Conservation (phyloP, 2,329 filamentous ascomycete species). For the Neodidymelliopsis sp. region DNA sequence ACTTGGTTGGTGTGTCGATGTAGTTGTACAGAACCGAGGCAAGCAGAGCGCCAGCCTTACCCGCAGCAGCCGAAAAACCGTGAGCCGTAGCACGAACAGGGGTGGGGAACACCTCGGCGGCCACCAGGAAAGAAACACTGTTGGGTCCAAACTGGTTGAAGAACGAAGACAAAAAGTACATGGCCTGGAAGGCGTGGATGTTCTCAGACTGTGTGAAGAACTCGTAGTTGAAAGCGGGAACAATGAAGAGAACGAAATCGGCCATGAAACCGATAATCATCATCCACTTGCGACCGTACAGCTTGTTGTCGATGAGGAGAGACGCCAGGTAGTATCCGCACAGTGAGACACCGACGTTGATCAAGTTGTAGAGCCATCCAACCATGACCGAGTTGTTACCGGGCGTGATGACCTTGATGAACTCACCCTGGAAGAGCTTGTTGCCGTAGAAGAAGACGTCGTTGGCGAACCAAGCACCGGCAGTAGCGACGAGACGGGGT, state of each 20-base stretch:
- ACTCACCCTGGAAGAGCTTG: constrained; percentile 94
- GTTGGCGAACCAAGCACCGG: constrained; percentile 92
- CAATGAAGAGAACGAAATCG: constrained; percentile 91
- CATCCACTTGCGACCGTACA: constrained; percentile 96
- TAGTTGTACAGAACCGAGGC: constrained; percentile 95
- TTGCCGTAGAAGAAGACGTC: constrained; percentile 99
- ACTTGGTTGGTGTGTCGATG: constrained; percentile 83
- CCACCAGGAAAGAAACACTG: constrained; percentile 93
- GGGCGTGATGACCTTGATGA: constrained; percentile 82
- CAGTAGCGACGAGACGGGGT: constrained; percentile 83
- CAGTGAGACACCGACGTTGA: constrained; percentile 88
- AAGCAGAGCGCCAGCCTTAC: constrained; percentile 86
- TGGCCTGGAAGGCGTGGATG: constrained; percentile 91
- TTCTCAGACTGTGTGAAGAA: constrained; percentile 78
- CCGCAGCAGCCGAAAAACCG: constrained; percentile 90
- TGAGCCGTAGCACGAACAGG: constrained; percentile 92
- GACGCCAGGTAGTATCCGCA: constrained; percentile 90
- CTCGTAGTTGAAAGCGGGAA: constrained; percentile 86
- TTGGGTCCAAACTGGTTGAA: constrained; percentile 99
- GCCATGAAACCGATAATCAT: constrained; percentile 92
- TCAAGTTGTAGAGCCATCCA: constrained; percentile 89
- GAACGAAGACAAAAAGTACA: constrained; percentile 98
- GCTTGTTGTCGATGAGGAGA: constrained; percentile 91
- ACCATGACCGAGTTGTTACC: constrained; percentile 77
- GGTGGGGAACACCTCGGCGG: constrained; percentile 95